These are phyloP conservation scores for Claviceps sp. DNA, from an alignment of 2,329 filamentous ascomycete genomes.

Conservation along the genomic window DNA sequence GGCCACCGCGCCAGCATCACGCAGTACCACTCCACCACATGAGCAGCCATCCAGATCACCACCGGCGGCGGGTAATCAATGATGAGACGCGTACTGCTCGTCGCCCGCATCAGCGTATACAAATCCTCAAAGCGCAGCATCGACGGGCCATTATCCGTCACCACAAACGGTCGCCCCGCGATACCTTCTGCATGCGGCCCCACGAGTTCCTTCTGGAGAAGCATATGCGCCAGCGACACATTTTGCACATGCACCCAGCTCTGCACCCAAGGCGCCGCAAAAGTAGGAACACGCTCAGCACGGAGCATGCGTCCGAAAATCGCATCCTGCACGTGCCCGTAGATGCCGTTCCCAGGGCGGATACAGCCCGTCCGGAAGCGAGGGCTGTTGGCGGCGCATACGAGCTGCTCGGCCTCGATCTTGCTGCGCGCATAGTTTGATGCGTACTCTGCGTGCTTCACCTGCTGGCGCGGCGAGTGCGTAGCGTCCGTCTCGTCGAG, in stretches of 20 bases:
- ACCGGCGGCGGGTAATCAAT: constrained; percentile 20
- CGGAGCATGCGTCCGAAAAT: constrained; percentile 19
- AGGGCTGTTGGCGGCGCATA: constrained; percentile 28
- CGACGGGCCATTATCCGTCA: constrained; percentile 35
- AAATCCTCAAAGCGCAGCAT: constrained; percentile 26
- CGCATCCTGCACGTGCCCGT: constrained; percentile 31
- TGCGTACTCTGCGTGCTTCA: constrained; percentile 24
- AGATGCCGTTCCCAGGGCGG: constrained; percentile 39
- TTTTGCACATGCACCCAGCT: constrained; percentile 37
- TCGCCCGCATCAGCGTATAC: constrained; percentile 19
- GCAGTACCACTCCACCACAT: constrained; percentile 14
- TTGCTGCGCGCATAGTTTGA: constrained; percentile 39
- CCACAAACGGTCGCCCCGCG: constrained; percentile 33
- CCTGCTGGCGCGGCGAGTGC: constrained; percentile 23
- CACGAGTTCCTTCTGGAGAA: constrained; percentile 37
- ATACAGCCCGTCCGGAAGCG: constrained; percentile 39
- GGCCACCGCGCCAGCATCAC: constrained; percentile 8
- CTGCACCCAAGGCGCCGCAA: constrained; percentile 31
- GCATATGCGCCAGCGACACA: constrained; percentile 38
- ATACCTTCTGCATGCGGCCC: constrained; percentile 20
- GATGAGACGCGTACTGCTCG: constrained; percentile 18
- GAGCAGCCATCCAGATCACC: constrained; percentile 18
- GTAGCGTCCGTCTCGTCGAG: constrained; percentile 31
- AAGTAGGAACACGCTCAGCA: constrained; percentile 25
- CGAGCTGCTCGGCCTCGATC: constrained; percentile 34